Evolutionary conservation across 768 basidiomycete species (phyloP).

Genomic region (Lactarius akahatsu): DNA sequence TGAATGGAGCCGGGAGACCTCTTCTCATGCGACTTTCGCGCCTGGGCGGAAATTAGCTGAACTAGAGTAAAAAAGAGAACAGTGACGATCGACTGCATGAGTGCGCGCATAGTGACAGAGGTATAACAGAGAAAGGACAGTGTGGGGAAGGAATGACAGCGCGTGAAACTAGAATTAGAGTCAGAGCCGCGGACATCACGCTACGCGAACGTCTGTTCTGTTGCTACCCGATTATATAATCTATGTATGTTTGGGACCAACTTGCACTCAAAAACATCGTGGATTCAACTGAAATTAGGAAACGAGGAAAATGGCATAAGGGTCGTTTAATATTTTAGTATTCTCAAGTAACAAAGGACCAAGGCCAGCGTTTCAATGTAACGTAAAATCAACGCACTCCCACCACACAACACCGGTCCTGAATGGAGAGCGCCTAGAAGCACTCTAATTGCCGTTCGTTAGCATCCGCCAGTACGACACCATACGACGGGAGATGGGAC

Average conservation of each 20-base stretch:
- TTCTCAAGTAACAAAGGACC: constrained; percentile 3
- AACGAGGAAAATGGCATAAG: constrained; percentile 5
- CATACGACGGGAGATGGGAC: neutral
- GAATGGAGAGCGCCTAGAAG: neutral
- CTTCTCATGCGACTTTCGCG: neutral
- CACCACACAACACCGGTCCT: neutral
- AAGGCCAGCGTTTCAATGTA: neutral
- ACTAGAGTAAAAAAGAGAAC: neutral
- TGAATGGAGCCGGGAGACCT: neutral
- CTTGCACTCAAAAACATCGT: neutral
- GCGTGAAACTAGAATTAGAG: neutral
- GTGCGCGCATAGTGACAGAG: neutral
- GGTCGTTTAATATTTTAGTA: constrained; percentile 7
- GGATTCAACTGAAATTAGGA: neutral
- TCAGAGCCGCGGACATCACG: no score
- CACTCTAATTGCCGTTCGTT: neutral
- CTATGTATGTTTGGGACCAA: no score
- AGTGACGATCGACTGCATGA: neutral
- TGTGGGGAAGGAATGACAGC: neutral
- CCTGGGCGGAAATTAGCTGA: neutral
- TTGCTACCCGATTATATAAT: no score
- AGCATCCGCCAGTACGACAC: neutral
- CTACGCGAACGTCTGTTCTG: no score
- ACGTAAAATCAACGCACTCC: neutral
- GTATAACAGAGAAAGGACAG: neutral